phyloP scores from a whole-genome alignment of 371 early-diverging fungal genomes.

The Lichtheimia ramosa region DNA sequence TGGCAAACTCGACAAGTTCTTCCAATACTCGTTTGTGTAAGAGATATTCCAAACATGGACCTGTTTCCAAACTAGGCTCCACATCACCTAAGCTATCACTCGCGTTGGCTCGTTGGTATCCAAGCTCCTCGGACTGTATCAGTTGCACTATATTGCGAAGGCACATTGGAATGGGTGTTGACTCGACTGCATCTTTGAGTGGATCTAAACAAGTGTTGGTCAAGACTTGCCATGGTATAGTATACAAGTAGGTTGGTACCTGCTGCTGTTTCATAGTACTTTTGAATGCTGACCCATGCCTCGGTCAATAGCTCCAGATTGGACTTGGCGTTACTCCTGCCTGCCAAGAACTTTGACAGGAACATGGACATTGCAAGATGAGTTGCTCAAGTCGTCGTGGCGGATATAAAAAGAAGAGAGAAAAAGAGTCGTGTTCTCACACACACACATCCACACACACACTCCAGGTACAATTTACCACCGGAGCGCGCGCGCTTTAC shows the following conservation, averaged over 20 bases:
- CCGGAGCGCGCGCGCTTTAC: no score
- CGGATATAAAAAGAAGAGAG: constrained; percentile 3
- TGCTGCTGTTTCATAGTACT: constrained; percentile 50
- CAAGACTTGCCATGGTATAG: neutral
- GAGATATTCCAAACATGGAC: constrained; percentile 52
- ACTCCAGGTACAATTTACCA: no score
- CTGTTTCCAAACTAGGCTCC: constrained; percentile 34
- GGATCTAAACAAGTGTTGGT: constrained; percentile 24
- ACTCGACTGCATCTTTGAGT: constrained; percentile 51
- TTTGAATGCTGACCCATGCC: constrained; percentile 50
- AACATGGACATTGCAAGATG: constrained; percentile 36
- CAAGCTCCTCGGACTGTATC: constrained; percentile 51
- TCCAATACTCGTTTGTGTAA: constrained; percentile 48
- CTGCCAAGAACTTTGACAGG: constrained; percentile 48
- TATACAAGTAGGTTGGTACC: constrained; percentile 23
- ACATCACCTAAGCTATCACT: constrained; percentile 25
- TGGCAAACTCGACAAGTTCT: constrained; percentile 51
- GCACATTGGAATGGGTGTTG: constrained; percentile 47
- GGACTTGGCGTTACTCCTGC: constrained; percentile 46
- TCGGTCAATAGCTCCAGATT: constrained; percentile 44
- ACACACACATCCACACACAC: no score
- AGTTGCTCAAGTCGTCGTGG: neutral
- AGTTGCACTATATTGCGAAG: constrained; percentile 49
- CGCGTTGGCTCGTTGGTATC: constrained; percentile 32
- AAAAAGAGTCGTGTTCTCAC: neutral